These are phyloP conservation scores for Pseudopediastrum boryanum DNA, from an alignment of 139 green algal genomes.

Conservation along the genomic window DNA sequence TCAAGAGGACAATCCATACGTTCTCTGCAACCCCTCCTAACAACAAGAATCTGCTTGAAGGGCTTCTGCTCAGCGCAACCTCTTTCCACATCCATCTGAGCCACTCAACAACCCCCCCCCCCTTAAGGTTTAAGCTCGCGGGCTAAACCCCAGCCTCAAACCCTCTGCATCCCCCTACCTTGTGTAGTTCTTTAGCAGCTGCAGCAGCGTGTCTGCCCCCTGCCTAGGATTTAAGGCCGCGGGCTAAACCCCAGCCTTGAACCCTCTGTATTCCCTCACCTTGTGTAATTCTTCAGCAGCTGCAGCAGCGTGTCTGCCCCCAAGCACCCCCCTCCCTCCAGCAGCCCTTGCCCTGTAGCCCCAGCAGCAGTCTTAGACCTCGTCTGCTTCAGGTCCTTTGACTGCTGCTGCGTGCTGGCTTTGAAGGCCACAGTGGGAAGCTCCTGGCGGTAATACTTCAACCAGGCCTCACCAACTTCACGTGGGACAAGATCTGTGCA, in stretches of 20 bases:
- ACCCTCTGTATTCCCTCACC: constrained; percentile 64
- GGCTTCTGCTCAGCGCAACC: too few relatives aligned
- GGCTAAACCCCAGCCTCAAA: too few relatives aligned
- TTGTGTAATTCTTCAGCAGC: constrained; percentile 98
- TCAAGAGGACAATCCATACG: too few relatives aligned
- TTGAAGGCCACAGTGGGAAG: constrained; percentile 97
- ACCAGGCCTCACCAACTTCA: constrained; percentile 88
- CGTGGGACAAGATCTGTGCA: constrained; percentile 88
- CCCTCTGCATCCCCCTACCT: constrained; percentile 63
- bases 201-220: constrained; percentile 94
- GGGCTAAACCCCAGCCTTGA: too few relatives aligned
- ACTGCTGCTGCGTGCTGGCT: constrained; percentile 89
- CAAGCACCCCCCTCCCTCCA: constrained; percentile 51
- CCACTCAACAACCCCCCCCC: too few relatives aligned
- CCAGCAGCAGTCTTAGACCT: neutral
- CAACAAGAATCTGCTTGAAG: too few relatives aligned
- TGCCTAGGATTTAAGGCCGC: too few relatives aligned
- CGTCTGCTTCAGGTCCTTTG: neutral
- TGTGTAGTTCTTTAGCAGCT: constrained; percentile 99
- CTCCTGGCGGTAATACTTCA: constrained; percentile 95
- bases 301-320: constrained; percentile 95
- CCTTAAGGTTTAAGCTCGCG: too few relatives aligned
- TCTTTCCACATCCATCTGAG: too few relatives aligned
- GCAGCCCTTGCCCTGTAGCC: neutral
- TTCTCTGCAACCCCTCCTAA: too few relatives aligned